A percentile compares a stretch with the other conserved stretches of the same genome.
phyloP scores from a whole-genome alignment of 78 protist species.

The Cavenderia fasciculata region DNA sequence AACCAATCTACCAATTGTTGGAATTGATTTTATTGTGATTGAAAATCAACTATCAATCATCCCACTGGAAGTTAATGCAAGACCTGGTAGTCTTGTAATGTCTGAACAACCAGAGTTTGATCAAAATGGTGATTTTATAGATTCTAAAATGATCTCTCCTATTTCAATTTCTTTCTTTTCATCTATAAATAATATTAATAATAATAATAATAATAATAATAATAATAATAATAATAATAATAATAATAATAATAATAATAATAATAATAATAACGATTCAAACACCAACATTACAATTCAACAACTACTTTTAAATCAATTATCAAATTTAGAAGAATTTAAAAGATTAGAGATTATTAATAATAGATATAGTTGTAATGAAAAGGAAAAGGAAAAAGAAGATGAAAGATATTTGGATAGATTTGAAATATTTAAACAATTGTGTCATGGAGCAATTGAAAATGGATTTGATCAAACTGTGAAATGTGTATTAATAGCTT shows the following conservation, averaged over 20 bases:
- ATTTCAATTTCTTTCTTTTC: constrained; percentile 15
- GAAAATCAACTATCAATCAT: neutral
- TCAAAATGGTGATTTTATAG: neutral
- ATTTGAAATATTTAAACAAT: neutral
- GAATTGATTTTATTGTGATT: constrained; percentile 14
- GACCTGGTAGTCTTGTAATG: constrained; percentile 70
- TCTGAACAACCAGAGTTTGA: constrained; percentile 37
- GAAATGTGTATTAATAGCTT: neutral
- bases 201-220: too few species aligned
- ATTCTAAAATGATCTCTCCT: neutral
- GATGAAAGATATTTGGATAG: constrained; percentile 11
- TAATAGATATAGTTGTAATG: constrained; percentile 14
- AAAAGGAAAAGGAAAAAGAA: too few species aligned
- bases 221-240: too few species aligned
- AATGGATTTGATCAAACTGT: neutral
- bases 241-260: too few species aligned
- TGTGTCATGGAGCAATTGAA: neutral
- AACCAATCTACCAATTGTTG: constrained; percentile 39
- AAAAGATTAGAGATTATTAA: too few species aligned
- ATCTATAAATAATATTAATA: too few species aligned
- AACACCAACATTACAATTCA: neutral
- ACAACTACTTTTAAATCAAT: neutral
- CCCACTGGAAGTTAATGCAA: constrained; percentile 52
- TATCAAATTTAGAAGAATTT: neutral
- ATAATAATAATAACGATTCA: neutral